Evolutionary conservation across 2,329 filamentous ascomycete genomes (phyloP), one percentile per base, ranked within the genome.

Genomic region (Ramichloridium luteum): DNA sequence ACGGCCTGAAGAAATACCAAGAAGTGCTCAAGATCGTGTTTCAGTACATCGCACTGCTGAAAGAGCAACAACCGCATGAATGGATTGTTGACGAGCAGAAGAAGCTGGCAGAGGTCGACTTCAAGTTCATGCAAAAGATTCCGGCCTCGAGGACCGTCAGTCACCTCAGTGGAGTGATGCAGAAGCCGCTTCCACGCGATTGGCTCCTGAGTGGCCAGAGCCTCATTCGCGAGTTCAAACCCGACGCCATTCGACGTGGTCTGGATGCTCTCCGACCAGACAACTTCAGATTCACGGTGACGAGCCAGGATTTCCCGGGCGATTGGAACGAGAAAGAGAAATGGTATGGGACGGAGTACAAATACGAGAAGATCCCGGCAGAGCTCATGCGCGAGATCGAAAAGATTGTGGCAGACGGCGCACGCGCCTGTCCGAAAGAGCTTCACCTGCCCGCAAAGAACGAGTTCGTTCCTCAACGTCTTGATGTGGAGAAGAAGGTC

Each of bases 281-380:
- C 53, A 96, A 94, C 52, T 85, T 96, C 61, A 74, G 83, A 16
- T 70, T 94, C 55, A 77, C 74, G 2, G 67, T 96, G 30, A 74
- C 92, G 16, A 88, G 84, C 14, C 81, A 85, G 50, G 78, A 81
- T 6, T 80, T 77, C 44, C 86, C 86, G 0, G 86, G 84, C 0
- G 70, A 74, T 31, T 94, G 84, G 82, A 71, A 92, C 43, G 62
- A 77, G 54, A 92, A 80, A 51, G 90, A 98, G 62, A 84, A 86
- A 53, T 98, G 90, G 90, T 98, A 98, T 48, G 88, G 88, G 6
- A 98, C 90, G 0, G 86, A 96, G 50, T 93, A 94, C 59, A 81
- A 75, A 41, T 70, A 77, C 17, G 80, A 92, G 51, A 79, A 75
- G 50, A 81, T 98, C 20, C 77, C 86, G 0, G 53, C 68, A 10